Conservation (phyloP, 371 early-diverging fungal genomes). For the Smittium mucronatum region DNA sequence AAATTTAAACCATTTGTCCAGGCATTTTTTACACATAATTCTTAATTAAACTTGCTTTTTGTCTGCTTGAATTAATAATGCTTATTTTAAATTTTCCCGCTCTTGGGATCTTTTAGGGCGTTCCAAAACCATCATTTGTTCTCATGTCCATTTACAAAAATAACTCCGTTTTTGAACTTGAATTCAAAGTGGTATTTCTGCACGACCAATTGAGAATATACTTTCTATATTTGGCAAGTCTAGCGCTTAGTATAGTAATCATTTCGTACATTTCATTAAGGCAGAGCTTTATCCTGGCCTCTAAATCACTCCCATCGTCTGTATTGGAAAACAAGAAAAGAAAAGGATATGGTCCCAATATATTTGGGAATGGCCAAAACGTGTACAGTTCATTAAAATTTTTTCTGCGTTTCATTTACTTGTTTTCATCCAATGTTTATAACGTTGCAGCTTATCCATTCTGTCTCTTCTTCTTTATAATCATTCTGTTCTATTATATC, state of each 20-base stretch:
- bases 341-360: too few relatives aligned
- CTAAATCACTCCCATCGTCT: background rate
- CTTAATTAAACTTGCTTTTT: too few relatives aligned
- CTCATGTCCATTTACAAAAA: background rate
- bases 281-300: background rate
- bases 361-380: too few relatives aligned
- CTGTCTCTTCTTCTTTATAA: constrained; percentile 4
- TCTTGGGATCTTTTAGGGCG: too few relatives aligned
- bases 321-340: too few relatives aligned
- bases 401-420: background rate
- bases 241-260: background rate
- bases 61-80: too few relatives aligned
- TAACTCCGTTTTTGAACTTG: too few relatives aligned
- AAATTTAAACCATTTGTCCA: background rate
- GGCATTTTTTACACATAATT: background rate
- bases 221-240: background rate
- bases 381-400: too few relatives aligned
- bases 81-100: too few relatives aligned
- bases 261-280: background rate
- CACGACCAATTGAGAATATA: background rate
- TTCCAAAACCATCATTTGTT: constrained; percentile 1
- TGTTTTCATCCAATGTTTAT: background rate
- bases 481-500: background rate
- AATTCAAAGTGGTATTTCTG: background rate
- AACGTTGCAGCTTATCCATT: background rate